Percentiles rank a stretch among this genome's conserved stretches.
phyloP scores from a whole-genome alignment of 2,329 filamentous ascomycete species.

The Madurella fahalii region DNA sequence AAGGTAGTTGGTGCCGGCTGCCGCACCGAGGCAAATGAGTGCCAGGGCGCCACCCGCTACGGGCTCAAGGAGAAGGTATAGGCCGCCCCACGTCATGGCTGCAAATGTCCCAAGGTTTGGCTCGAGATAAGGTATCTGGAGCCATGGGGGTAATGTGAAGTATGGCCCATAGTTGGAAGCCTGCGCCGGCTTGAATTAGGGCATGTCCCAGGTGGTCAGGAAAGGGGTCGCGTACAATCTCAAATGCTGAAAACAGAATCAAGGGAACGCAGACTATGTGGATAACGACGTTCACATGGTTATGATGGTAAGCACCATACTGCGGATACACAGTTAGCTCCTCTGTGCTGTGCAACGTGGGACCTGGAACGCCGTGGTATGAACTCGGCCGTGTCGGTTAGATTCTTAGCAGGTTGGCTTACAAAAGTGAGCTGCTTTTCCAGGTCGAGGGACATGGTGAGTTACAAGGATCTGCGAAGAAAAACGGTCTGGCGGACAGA shows the following conservation, averaged over 20 bases:
- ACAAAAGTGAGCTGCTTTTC: conserved; percentile 82
- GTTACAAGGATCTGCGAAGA: not conserved
- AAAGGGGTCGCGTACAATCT: conserved; percentile 55
- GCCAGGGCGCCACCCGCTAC: conserved; percentile 79
- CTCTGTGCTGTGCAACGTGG: not conserved
- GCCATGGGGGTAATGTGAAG: conserved; percentile 61
- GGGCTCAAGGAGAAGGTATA: conserved; percentile 91
- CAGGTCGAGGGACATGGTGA: conserved; percentile 64
- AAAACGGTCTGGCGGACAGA: not conserved
- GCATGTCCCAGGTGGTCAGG: conserved; percentile 1
- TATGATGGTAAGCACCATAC: conserved; percentile 83
- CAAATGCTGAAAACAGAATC: conserved; percentile 66
- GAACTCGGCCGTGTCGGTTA: not conserved
- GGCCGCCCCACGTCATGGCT: conserved; percentile 55
- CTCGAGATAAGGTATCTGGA: conserved; percentile 63
- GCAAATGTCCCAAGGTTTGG: conserved; percentile 32
- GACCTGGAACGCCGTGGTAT: not conserved
- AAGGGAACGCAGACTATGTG: conserved; percentile 77
- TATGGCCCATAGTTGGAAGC: conserved; percentile 60
- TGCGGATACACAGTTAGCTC: conserved; percentile 33
- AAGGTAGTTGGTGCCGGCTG: conserved; percentile 72
- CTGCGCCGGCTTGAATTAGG: conserved; percentile 34
- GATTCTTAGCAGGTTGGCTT: conserved; percentile 35
- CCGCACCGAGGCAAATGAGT: conserved; percentile 68
- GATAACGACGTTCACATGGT: conserved; percentile 71